A percentile compares a stretch with the other conserved stretches of the same genome.
Evolutionary conservation across 2,329 filamentous ascomycete species (phyloP).

Genomic region (Ceratocystiopsis sp.): DNA sequence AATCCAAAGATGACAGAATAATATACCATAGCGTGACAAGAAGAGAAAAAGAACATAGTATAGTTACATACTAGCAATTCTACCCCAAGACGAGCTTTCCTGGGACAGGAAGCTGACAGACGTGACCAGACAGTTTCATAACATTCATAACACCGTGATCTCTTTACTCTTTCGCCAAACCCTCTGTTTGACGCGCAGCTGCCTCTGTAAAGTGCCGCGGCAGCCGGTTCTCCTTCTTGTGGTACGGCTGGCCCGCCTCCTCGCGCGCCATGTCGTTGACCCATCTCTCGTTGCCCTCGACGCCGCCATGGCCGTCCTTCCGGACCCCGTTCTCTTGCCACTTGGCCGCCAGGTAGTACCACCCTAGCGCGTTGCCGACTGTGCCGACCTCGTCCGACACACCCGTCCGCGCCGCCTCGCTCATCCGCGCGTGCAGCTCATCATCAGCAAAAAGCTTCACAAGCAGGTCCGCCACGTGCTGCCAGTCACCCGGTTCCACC

Average conservation of each 20-base stretch:
- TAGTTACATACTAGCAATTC: no score
- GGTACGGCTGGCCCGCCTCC: constrained; percentile 42
- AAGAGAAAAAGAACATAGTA: no score
- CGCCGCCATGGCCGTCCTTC: constrained; percentile 19
- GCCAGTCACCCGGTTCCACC: constrained; percentile 52
- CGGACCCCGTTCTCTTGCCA: constrained; percentile 37
- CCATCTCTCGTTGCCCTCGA: constrained; percentile 47
- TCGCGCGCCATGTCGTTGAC: constrained; percentile 59
- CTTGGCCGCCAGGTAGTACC: constrained; percentile 61
- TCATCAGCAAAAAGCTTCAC: constrained; percentile 48
- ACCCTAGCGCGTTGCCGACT: constrained; percentile 58
- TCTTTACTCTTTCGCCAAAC: no score
- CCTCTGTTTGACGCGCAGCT: no score
- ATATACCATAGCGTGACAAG: no score
- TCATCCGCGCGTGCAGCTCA: constrained; percentile 49
- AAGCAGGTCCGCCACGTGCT: constrained; percentile 51
- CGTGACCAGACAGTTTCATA: no score
- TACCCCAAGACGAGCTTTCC: no score
- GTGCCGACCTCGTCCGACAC: constrained; percentile 73
- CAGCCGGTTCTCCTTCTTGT: constrained; percentile 41
- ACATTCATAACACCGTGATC: no score
- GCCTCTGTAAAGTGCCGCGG: constrained; percentile 27
- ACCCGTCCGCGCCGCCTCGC: constrained; percentile 40
- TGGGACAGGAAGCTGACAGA: no score
- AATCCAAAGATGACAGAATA: no score